Conservation (phyloP, 805 yeast species). For the Lipomyces mesembrius region DNA sequence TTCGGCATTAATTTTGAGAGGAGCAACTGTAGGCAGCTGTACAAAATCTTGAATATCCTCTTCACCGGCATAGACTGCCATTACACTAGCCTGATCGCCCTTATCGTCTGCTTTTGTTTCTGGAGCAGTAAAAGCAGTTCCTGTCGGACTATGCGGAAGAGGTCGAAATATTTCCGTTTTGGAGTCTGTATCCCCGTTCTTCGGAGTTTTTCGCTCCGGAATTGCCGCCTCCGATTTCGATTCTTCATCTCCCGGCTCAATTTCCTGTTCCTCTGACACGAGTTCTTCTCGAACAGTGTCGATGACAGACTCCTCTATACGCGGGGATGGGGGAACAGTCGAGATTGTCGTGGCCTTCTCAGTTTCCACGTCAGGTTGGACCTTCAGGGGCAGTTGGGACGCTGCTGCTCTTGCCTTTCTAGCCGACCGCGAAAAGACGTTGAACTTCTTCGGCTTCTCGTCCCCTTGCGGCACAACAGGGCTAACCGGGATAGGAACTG, state of each 20-base stretch:
- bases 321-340: constrained; percentile 22
- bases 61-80: neutral
- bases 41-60: neutral
- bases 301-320: neutral
- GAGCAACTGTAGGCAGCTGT: constrained; percentile 10
- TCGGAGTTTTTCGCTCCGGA: neutral
- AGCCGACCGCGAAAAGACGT: constrained; percentile 18
- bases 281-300: neutral
- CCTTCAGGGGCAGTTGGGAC: neutral
- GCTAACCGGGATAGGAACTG: neutral
- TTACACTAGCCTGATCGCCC: neutral
- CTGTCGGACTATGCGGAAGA: neutral
- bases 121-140: neutral
- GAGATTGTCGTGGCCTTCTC: constrained; percentile 11
- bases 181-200: neutral
- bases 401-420: constrained; percentile 21
- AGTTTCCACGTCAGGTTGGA: neutral
- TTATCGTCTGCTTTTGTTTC: neutral
- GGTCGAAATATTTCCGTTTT: neutral
- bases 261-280: neutral
- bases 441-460: neutral
- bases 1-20: constrained; percentile 12
- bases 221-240: neutral
- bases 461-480: neutral
- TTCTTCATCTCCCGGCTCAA: neutral